A percentile compares a stretch with the other conserved stretches of the same genome.
Conservation (phyloP, 495 filamentous ascomycete genomes). For the Penicillium chermesinum region DNA sequence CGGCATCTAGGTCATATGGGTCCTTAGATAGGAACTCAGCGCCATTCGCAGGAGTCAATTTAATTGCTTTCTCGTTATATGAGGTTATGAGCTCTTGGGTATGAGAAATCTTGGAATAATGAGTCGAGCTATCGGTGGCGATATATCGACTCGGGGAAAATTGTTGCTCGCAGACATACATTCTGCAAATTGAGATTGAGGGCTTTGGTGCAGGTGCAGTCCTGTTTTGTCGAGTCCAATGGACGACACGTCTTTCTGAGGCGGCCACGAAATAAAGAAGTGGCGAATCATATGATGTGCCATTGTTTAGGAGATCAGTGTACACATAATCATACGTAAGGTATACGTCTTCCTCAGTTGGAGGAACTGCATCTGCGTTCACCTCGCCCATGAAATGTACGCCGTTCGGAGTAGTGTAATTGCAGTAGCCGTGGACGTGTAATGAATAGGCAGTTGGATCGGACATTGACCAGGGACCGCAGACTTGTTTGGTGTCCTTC, state of each 20-base stretch:
- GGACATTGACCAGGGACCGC: background rate
- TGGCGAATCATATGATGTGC: too few species aligned
- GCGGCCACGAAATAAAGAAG: too few species aligned
- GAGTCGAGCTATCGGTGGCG: background rate
- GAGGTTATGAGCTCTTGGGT: background rate
- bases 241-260: too few species aligned
- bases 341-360: too few species aligned
- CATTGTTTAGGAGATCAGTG: too few species aligned
- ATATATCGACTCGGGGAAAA: background rate
- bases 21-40: background rate
- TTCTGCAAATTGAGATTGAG: background rate
- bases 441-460: background rate
- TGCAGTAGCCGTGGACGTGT: background rate
- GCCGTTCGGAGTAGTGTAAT: background rate
- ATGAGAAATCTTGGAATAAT: background rate
- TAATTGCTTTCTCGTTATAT: background rate
- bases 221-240: background rate
- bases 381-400: background rate
- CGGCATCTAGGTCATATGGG: background rate
- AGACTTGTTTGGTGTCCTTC: slow-evolving; percentile 2
- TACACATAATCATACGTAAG: too few species aligned
- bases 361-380: too few species aligned
- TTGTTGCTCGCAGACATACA: background rate
- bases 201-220: background rate
- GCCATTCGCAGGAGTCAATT: background rate